Evolutionary conservation across 83 land plant genomes (phyloP).

Genomic region (Diphasiastrum complanatum): DNA sequence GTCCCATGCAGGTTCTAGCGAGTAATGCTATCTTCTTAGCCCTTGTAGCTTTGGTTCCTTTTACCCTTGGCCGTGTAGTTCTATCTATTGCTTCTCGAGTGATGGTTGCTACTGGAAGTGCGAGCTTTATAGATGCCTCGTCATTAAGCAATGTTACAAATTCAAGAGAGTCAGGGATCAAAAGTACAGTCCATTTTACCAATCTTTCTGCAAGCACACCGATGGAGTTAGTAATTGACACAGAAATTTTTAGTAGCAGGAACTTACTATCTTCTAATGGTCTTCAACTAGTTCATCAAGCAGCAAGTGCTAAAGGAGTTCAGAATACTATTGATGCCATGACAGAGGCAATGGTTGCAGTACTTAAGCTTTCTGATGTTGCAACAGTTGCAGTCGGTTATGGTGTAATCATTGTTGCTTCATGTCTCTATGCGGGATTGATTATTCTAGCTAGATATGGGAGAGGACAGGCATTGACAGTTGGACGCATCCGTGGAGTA

Average conservation of each 20-base stretch:
- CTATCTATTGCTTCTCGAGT: neutral
- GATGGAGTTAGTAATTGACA: too few species aligned
- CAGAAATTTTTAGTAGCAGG: too few species aligned
- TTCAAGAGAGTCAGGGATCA: too few species aligned
- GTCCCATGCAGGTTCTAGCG: too few species aligned
- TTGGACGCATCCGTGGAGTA: too few species aligned
- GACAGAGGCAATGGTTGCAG: neutral
- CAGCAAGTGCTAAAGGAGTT: too few species aligned
- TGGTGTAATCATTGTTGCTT: neutral
- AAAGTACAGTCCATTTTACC: too few species aligned
- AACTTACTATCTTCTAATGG: too few species aligned
- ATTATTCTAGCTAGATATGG: neutral
- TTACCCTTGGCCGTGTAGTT: constrained; percentile 6
- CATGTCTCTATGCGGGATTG: constrained; percentile 4
- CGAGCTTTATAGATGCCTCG: neutral
- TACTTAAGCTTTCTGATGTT: neutral
- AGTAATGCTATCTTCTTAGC: too few species aligned
- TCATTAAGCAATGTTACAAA: neutral
- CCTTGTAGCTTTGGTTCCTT: constrained; percentile 1
- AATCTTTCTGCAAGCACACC: too few species aligned
- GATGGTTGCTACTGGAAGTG: neutral
- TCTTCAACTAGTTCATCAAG: too few species aligned
- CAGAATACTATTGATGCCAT: too few species aligned
- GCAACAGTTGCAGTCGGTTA: constrained; percentile 17
- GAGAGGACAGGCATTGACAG: constrained; percentile 1